phyloP scores from a whole-genome alignment of 768 basidiomycete genomes.

The Lentinula guzmanii region DNA sequence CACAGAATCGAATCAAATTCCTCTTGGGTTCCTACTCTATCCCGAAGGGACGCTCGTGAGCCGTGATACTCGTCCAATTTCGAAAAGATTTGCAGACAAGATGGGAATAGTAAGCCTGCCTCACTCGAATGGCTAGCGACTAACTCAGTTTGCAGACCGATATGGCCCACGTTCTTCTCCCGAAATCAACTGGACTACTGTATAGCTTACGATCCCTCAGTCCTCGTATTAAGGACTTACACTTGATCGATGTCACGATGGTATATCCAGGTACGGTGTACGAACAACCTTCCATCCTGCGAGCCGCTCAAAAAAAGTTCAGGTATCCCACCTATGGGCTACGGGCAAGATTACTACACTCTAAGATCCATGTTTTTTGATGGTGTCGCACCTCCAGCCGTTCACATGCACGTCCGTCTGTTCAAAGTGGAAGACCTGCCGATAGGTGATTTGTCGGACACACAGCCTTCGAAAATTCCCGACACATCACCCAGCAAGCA shows the following conservation, averaged over 20 bases:
- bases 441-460: conserved; percentile 51
- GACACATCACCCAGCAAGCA: conserved; percentile 21
- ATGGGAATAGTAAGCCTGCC: conserved; percentile 71
- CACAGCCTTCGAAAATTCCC: conserved; percentile 23
- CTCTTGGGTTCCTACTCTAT: conserved; percentile 82
- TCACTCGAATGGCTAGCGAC: not conserved
- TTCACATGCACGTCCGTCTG: conserved; percentile 84
- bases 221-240: conserved; percentile 69
- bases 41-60: conserved; percentile 96
- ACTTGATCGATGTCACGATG: conserved; percentile 86
- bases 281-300: not conserved
- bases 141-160: conserved; percentile 50
- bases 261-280: conserved; percentile 74
- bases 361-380: conserved; percentile 83
- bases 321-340: conserved; percentile 76
- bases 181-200: conserved; percentile 87
- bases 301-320: conserved; percentile 7
- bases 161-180: conserved; percentile 75
- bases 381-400: conserved; percentile 71
- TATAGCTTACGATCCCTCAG: conserved; percentile 78
- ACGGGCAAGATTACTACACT: conserved; percentile 87
- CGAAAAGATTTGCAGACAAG: conserved; percentile 84
- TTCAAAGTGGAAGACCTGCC: conserved; percentile 71
- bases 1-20: conserved; percentile 62
- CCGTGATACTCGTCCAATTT: conserved; percentile 76